Evolutionary conservation across 2,329 filamentous ascomycete genomes (phyloP), one percentile per base, ranked within the genome.

Genomic region (Colletotrichum cuscutae): DNA sequence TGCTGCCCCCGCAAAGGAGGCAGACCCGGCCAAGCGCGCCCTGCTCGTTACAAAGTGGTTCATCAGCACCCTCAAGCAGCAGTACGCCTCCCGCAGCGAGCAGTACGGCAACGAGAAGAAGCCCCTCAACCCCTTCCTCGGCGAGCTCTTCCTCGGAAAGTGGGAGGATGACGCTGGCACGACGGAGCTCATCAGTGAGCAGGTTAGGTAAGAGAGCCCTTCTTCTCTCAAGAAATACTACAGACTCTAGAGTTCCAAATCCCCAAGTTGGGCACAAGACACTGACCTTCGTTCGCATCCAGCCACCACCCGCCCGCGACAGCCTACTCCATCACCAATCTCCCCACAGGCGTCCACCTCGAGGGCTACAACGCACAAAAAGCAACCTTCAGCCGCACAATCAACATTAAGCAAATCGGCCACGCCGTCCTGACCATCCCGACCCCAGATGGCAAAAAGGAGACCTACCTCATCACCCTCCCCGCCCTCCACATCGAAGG

Each of bases 21-120:
- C 91, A 65, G 93, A 97, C 80, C 89, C 95, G 0, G 90, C 93
- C 78, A 97, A 95, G 86, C 91, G 96, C 74, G 92, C 94, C 24
- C 84, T 97, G 76, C 87, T 96, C 42, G 96, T 98, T n/a, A 86
- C 98, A 78, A 97, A 96, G 83, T 98, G 96, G 96, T 98, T 98
- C 85, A 85, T 98, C 68, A 95, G 92, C 79, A 98, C 95, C 4
- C 87, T 98, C 65, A 97, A 97, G 86, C 94, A 97, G 83, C 95
- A 97, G 81, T 91, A 92, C 78, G 89, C 90, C 71, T 90, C 87
- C 79, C 88, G 89, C 72, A 97, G 94, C 80, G 95, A 98, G 77
- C 86, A 91, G 77, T 91, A 88, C 75, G 95, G 95, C 62, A 97
- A 95, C 79, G 96, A 98, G 87, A 98, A 98, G 91, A 99, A 98